Conservation (phyloP, 1,284 basidiomycete genomes). For the Pterulicium gracile region DNA sequence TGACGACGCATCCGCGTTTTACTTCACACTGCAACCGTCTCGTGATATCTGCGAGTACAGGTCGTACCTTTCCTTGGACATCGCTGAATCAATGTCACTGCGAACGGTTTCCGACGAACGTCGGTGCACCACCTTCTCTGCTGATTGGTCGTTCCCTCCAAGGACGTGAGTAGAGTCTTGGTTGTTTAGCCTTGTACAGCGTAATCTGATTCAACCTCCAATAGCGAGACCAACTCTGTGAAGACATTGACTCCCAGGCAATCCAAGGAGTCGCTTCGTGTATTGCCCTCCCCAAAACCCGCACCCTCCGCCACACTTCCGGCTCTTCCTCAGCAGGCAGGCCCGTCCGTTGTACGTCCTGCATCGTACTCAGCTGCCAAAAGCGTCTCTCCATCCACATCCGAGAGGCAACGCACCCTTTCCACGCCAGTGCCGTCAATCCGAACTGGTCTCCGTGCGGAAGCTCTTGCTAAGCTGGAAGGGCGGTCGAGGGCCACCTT, state of each 20-base stretch:
- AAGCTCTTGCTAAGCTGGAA: not conserved
- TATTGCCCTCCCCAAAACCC: constrained; percentile 51
- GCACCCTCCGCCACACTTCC: constrained; percentile 44
- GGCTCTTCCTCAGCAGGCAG: constrained; percentile 20
- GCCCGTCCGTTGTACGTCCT: too few species aligned
- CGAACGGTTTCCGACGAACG: constrained; percentile 28
- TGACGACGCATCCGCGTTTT: constrained; percentile 28
- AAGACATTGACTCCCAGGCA: constrained; percentile 4
- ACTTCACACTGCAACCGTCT: constrained; percentile 38
- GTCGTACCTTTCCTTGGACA: constrained; percentile 49
- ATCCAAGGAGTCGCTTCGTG: constrained; percentile 35
- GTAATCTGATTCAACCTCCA: too few species aligned
- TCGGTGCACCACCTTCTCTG: too few species aligned
- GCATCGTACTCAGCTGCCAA: too few species aligned
- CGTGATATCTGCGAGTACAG: constrained; percentile 29
- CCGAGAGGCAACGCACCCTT: too few species aligned
- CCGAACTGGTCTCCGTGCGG: not conserved
- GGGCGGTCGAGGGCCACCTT: not conserved
- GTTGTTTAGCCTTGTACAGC: not conserved
- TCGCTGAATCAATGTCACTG: constrained; percentile 42
- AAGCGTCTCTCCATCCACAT: too few species aligned
- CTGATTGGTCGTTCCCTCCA: constrained; percentile 14
- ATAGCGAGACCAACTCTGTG: constrained; percentile 1
- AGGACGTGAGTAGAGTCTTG: not conserved
- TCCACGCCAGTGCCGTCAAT: constrained; percentile 4